These are phyloP conservation scores for Syzygium aqueum DNA, from an alignment of 345 rosid genomes.

Conservation along the genomic window DNA sequence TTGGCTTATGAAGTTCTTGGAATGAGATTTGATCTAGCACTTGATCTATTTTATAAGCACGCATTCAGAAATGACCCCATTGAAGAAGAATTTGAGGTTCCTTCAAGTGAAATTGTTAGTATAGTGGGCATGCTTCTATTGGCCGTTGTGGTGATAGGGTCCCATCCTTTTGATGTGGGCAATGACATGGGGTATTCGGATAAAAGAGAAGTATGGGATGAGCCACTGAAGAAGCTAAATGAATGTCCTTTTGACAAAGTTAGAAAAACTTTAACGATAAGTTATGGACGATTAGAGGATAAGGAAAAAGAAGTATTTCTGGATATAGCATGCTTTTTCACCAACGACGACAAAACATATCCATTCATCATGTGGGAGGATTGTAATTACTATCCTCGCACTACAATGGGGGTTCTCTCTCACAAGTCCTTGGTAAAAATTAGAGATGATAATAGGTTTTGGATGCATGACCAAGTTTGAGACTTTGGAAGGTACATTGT, in stretches of 20 bases:
- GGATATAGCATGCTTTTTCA: not conserved
- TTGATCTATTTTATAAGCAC: not conserved
- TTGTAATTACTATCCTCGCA: not conserved
- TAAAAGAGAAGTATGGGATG: not conserved
- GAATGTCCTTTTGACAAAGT: not conserved
- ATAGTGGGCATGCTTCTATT: not conserved
- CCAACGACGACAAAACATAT: not conserved
- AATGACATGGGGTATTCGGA: fast-evolving
- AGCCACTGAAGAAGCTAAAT: fast-evolving
- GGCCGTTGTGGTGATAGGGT: not conserved
- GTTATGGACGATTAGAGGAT: not conserved
- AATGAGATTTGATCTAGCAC: not conserved
- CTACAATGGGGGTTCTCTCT: not conserved
- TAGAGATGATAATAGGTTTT: not conserved
- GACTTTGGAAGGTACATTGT: not conserved
- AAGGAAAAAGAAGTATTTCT: not conserved
- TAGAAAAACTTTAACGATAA: fast-evolving
- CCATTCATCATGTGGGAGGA: not conserved
- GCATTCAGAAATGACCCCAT: fast-evolving
- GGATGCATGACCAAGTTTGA: not conserved
- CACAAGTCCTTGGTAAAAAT: not conserved
- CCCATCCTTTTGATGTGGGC: not conserved
- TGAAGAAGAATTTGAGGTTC: fast-evolving
- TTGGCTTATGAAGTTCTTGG: not conserved
- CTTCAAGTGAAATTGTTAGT: not conserved